Evolutionary conservation across 140 eudicot species (phyloP).

Genomic region (Erigeron philadelphicus): DNA sequence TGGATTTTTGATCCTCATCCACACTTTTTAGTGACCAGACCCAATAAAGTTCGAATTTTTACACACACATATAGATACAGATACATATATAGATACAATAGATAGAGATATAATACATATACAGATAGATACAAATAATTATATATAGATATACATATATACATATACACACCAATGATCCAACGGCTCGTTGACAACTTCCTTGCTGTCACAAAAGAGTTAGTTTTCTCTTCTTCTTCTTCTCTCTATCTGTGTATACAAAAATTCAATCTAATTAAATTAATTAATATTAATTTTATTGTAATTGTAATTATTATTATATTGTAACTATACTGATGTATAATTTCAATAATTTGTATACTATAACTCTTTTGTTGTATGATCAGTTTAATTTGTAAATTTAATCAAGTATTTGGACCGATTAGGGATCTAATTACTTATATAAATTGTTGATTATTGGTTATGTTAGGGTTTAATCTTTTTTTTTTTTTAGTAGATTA

Average conservation of each 20-base stretch:
- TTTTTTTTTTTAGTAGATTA: neutral
- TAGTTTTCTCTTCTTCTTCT: constrained; percentile 18
- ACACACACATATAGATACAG: constrained; percentile 17
- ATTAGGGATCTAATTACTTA: constrained; percentile 16
- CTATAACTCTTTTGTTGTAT: constrained; percentile 11
- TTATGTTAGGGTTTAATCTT: constrained; percentile 7
- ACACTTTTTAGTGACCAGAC: no score
- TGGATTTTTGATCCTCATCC: no score
- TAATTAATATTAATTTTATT: neutral
- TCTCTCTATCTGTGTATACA: neutral
- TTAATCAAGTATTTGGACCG: neutral
- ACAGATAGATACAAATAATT: constrained; percentile 25
- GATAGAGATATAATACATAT: neutral
- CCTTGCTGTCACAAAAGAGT: constrained; percentile 95
- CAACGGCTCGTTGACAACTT: constrained; percentile 83
- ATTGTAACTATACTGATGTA: no score
- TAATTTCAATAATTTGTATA: neutral
- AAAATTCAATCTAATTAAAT: constrained; percentile 11
- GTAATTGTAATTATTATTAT: no score
- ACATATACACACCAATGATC: constrained; percentile 33
- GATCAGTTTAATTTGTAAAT: constrained; percentile 16
- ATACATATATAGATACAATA: neutral
- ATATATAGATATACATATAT: neutral
- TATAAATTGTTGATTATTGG: neutral
- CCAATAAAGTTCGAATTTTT: no score